A percentile compares a stretch with the other conserved stretches of the same genome.
Conservation (phyloP, 2,329 filamentous ascomycete species). For the Monosporascus sp. region DNA sequence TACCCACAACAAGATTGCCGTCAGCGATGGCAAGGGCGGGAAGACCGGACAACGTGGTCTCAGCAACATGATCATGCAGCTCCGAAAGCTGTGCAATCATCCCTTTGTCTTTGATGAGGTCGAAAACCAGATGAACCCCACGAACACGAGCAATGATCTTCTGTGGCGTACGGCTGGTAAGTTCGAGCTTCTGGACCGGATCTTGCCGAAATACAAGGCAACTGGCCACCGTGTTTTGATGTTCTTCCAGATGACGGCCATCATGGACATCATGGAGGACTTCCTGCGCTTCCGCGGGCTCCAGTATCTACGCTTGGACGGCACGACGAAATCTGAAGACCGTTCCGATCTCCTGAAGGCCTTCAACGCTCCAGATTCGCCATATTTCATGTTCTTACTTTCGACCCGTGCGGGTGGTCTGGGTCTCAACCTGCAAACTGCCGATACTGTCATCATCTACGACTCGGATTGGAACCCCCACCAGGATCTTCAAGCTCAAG, state of each 20-base stretch:
- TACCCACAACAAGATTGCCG: constrained; percentile 87
- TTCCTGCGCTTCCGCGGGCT: constrained; percentile 81
- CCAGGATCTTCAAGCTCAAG: constrained; percentile 97
- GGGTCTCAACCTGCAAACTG: constrained; percentile 93
- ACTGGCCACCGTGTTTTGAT: constrained; percentile 94
- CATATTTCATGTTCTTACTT: constrained; percentile 97
- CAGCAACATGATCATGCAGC: constrained; percentile 99
- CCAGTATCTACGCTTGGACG: constrained; percentile 86
- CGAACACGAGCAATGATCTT: constrained; percentile 81
- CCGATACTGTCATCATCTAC: constrained; percentile 98
- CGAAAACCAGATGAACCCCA: constrained; percentile 95
- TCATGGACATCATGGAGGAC: constrained; percentile 99
- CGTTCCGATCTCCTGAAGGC: constrained; percentile 81
- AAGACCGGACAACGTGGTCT: constrained; percentile 91
- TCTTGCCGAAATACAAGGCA: constrained; percentile 87
- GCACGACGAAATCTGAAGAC: constrained; percentile 96
- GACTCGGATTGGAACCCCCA: constrained; percentile 99
- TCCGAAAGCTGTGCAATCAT: constrained; percentile 98
- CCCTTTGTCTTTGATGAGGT: constrained; percentile 98
- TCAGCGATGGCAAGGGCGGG: constrained; percentile 91
- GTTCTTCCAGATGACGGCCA: constrained; percentile 99
- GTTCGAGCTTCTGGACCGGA: constrained; percentile 88
- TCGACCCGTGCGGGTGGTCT: constrained; percentile 97
- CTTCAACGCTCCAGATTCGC: constrained; percentile 86
- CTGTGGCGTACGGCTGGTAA: constrained; percentile 96